phyloP scores from a whole-genome alignment of 805 yeast species.

The Maudiozyma pseudohumilis region DNA sequence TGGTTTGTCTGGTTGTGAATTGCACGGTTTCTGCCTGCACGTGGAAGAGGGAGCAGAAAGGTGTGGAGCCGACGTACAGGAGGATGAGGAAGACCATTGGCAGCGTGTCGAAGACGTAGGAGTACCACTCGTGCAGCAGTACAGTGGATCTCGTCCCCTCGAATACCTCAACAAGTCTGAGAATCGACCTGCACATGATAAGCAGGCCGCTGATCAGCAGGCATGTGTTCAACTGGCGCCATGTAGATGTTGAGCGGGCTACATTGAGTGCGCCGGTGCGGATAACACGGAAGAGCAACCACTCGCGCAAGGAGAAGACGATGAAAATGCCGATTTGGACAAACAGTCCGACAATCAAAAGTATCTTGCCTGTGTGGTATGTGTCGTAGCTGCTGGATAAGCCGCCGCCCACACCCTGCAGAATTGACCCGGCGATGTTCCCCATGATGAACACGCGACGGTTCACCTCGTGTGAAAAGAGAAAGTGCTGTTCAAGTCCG shows the following conservation, averaged over 20 bases:
- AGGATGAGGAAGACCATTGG: background rate
- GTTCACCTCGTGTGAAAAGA: background rate
- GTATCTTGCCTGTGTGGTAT: background rate
- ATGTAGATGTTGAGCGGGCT: background rate
- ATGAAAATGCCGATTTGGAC: background rate
- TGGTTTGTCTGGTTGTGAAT: too few species aligned
- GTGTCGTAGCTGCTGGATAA: background rate
- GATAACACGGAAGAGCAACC: background rate
- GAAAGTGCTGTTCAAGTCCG: background rate
- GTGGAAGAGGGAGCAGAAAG: background rate
- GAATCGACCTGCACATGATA: background rate
- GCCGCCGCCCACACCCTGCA: conserved; percentile 1
- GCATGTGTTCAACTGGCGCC: background rate
- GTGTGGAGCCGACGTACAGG: background rate
- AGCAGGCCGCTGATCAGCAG: background rate
- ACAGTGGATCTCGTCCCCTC: background rate
- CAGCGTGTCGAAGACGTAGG: background rate
- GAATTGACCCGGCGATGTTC: background rate
- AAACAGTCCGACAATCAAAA: background rate
- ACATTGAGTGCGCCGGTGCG: background rate
- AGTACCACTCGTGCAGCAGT: background rate
- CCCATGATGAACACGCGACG: background rate
- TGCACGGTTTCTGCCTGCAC: background rate
- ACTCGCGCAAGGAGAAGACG: background rate
- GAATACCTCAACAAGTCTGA: background rate